Evolutionary conservation across 768 basidiomycete genomes (phyloP), one percentile per base, ranked within the genome.

Genomic region (Boletellus ananas): DNA sequence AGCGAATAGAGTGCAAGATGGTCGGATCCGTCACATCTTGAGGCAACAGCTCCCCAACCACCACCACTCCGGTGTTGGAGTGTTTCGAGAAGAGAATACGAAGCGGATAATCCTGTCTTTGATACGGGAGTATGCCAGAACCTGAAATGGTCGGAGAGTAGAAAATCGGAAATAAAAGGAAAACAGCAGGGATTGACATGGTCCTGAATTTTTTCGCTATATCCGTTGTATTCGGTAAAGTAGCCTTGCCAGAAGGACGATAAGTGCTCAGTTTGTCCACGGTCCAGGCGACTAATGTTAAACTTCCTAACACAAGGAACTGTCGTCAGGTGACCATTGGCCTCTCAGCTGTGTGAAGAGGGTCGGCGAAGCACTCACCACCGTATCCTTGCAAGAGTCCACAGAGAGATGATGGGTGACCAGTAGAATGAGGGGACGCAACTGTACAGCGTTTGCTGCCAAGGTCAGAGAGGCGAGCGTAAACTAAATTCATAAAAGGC

Each of bases 11-110:
- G 54, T 81, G 75, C 57, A 79, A 59, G 10, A 40, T 23, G 13
- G 50, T 37, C 27, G 70, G 60, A 39, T 67, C 52, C 5, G 66
- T 67, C 17, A 62, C 54, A 47, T 64, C 63, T 6, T 64, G 75
- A 34, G 78, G 73, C 4, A 80, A 60, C 35, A 78, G 70, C 59
- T 97, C 90, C 25, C 82, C 94, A 8, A 96, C 93, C 2, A 87
- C 79, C 31, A 97, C 80, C 13, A 85, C 72, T 1, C 94, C 94
- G 1, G 90, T 94, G n/a, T 78, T 66, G 17, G 87, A 87, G 48
- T 81, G 74, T 17, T 76, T 76, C 1, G 86, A 77, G 2, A 79
- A 88, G 43, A 86, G 78, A 21, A 92, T 79, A 33, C 75, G 79
- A n/a, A 89, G 69, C 3, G 81, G 79, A 50, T 74, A 75, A 27